These are phyloP conservation scores for Metschnikowia hibisci DNA, from an alignment of 805 yeast species.

Conservation along the genomic window DNA sequence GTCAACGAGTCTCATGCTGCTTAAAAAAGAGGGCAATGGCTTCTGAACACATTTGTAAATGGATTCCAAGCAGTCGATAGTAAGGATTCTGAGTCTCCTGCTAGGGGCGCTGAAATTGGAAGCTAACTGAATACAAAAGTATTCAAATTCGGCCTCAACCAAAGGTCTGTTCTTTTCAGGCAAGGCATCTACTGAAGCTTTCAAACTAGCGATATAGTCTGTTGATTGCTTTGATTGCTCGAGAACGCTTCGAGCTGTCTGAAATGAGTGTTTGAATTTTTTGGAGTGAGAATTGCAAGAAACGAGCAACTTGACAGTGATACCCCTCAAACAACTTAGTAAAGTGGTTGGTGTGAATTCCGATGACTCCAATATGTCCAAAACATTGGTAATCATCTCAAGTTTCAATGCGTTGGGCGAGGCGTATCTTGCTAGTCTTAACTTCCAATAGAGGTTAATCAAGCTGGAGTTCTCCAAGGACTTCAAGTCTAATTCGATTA, in stretches of 20 bases:
- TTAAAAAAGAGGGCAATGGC: conserved; percentile 39
- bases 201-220: neutral
- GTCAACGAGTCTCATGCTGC: conserved; percentile 51
- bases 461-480: neutral
- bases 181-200: neutral
- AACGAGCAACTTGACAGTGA: neutral
- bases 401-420: neutral
- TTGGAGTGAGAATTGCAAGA: neutral
- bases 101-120: conserved; percentile 1
- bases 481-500: neutral
- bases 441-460: conserved; percentile 2
- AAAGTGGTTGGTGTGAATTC: neutral
- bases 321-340: conserved; percentile 1
- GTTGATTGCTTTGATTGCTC: neutral
- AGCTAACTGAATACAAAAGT: neutral
- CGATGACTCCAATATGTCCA: neutral
- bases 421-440: neutral
- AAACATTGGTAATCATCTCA: neutral
- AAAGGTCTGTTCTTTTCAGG: neutral
- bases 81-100: conserved; percentile 7
- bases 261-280: neutral
- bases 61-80: conserved; percentile 47
- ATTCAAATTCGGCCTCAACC: neutral
- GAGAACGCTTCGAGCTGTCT: neutral
- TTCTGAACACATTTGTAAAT: conserved; percentile 19